Evolutionary conservation across 192 early-diverging fungal species (phyloP).

Genomic region (Allomyces arbusculus): DNA sequence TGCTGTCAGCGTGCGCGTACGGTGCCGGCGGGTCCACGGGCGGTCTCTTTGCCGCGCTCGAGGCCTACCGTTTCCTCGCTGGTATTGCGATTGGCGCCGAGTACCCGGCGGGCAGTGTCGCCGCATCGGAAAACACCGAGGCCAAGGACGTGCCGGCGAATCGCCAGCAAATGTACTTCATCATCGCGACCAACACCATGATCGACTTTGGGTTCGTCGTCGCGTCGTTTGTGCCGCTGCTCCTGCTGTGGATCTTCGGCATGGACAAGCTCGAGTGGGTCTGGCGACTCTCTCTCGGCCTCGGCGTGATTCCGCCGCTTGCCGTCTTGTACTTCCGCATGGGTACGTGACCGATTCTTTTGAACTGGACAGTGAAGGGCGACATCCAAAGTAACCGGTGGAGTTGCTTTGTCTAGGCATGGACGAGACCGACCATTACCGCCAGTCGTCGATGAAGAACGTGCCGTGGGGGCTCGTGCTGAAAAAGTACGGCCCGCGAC

Average conservation of each 20-base stretch:
- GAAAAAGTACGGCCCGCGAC: slow-evolving; percentile 2
- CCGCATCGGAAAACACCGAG: slow-evolving; percentile 2
- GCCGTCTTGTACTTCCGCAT: too few relatives aligned
- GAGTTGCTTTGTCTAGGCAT: background rate
- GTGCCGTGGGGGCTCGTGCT: slow-evolving; percentile 1
- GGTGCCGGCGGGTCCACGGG: slow-evolving; percentile 1
- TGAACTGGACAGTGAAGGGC: too few relatives aligned
- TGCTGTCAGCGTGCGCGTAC: slow-evolving; percentile 2
- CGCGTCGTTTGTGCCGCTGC: slow-evolving; percentile 1
- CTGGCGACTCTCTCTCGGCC: background rate
- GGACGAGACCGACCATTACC: background rate
- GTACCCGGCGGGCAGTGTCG: slow-evolving; percentile 5
- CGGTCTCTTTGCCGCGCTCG: slow-evolving; percentile 2
- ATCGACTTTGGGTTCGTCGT: slow-evolving; percentile 4
- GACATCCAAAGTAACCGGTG: too few relatives aligned
- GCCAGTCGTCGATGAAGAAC: background rate
- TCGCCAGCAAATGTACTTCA: slow-evolving; percentile 1
- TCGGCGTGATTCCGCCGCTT: too few relatives aligned
- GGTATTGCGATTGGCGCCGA: slow-evolving; percentile 6
- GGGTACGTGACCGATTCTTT: too few relatives aligned
- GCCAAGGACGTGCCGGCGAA: background rate
- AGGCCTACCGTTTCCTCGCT: slow-evolving; percentile 2
- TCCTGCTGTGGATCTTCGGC: slow-evolving; percentile 1
- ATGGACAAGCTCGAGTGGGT: background rate
- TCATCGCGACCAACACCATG: slow-evolving; percentile 1